Conservation (phyloP, 1,139 yeast species). For the Arxiozyma slooffiae region DNA sequence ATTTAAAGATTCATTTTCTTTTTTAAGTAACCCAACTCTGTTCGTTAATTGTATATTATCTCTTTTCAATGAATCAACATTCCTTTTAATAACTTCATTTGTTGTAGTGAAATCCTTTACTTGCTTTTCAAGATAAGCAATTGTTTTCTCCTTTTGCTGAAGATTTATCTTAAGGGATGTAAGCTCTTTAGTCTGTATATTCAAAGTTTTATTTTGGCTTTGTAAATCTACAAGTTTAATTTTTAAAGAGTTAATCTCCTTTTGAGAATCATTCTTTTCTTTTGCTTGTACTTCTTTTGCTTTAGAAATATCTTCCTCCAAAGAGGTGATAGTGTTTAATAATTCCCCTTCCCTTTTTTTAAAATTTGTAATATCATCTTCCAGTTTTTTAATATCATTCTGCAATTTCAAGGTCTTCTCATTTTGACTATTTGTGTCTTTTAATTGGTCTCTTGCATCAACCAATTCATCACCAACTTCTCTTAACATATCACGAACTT, state of each 20-base stretch:
- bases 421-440: constrained; percentile 12
- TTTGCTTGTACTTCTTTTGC: constrained; percentile 1
- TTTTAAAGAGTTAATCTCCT: constrained; percentile 13
- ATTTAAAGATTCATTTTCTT: constrained; percentile 34
- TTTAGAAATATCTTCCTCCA: constrained; percentile 21
- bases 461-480: constrained; percentile 72
- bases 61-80: constrained; percentile 16
- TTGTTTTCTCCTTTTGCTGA: constrained; percentile 41
- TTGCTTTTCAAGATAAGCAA: constrained; percentile 39
- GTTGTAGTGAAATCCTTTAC: constrained; percentile 31
- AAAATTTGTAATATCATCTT: constrained; percentile 22
- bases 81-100: constrained; percentile 21
- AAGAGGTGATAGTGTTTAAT: constrained; percentile 30
- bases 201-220: constrained; percentile 33
- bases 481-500: constrained; percentile 59
- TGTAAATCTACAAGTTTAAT: constrained; percentile 34
- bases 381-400: constrained; percentile 11
- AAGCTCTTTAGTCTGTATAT: constrained; percentile 18
- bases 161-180: constrained; percentile 18
- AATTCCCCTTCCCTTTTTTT: constrained; percentile 24
- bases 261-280: constrained; percentile 18
- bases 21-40: constrained; percentile 28
- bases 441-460: constrained; percentile 24
- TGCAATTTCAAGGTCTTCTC: constrained; percentile 13
- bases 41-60: constrained; percentile 24